Base-by-base conservation (phyloP, 495 filamentous ascomycete species). In the Trichodelitschia bisporula region DNA sequence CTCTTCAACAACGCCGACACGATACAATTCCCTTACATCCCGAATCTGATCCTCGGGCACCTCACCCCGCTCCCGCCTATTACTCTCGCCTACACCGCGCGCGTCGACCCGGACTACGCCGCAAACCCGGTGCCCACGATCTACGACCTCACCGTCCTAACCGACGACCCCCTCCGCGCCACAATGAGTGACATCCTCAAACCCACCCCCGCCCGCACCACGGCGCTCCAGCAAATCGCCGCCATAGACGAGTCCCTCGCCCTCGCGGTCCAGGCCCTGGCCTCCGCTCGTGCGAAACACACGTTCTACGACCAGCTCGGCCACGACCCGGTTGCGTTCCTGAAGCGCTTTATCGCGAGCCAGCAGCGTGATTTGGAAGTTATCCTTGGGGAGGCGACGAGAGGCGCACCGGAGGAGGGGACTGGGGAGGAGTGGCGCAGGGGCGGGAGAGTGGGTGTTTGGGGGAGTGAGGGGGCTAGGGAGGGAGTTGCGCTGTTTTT, bases 291-390 rank as follows among this genome's bases (percentile, higher is more conserved):
- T 38, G 77, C 79, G 9, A 84, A 82, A 40, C 78, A 89, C 42
- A 60, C 66, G 26, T 95, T 95, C 53, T 68, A 82, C 42, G 65
- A 64, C 2, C 58, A 64, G 2, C 57, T 93, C 42, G 64, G 65
- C 33, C 61, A 67, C 35, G 83, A 95, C 40, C 86, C 86, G 0
- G 78, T 69, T 3, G 62, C 54, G 2, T 92, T 95, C 40, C 57
- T 91, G 19, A 63, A 62, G 31, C 61, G 68, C 39, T 97, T 84
- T 86, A 57, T 89, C 34, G 73, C 67, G 41, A 77, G 68, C 4
- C 86, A 97, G 58, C 75, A 73, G 44, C 54, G 86, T 28, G 86
- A 97, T 51, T 56, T 95, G 30, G 84, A 93, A 47, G 68, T 83
- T 6, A 69, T 95, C 25, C 51, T 84, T 28, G 86, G 86, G 19